Base-by-base conservation (phyloP, 192 early-diverging fungal genomes). In the Phycomyces nitens region DNA sequence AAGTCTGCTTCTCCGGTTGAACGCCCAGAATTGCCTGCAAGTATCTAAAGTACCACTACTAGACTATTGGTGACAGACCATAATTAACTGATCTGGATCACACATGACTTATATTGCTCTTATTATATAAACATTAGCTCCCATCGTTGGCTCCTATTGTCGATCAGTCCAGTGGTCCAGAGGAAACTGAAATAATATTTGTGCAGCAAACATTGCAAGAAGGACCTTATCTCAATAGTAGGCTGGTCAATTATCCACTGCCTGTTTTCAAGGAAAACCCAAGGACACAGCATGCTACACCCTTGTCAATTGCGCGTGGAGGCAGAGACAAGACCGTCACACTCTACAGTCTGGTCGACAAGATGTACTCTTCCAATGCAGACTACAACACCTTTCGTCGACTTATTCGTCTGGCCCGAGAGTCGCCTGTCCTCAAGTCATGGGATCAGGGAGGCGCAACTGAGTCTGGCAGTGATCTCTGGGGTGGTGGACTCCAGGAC, bases 391-490 rank as follows among this genome's bases (percentile, higher is more conserved):
- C 55, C 1, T 66, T 70, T 39, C 63, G 64, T 18, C 69, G 69
- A 58, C 27, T 75, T 18, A 57, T 70, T 15, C 42, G 73, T 0
- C 18, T 75, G 26, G 60, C 64, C 3, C 70, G 66, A 42, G 68
- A 75, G 10, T 21, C 52, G 2, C 73, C 73, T 2, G 43, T 75
- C 8, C 55, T 57, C 42, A 56, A 65, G 47, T 24, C 57, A 57
- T 70, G 68, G 73, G 64, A 75, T 34, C 64, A 70, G 54, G 69
- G 67, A 24, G 67, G 67, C 2, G 51, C n/a, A 16, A 51, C 56
- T 34, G 73, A 66, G 27, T 39, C 53, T 22, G 68, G 55, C 0
- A 51, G 58, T 27, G 73, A 65, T 43, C 29, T 66, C 8, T 75
- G 73, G 73, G 60, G 53, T 0, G 58, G 60, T 22, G 65, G 40